Conservation (phyloP, 1,139 yeast species). For the Pichia norvegensis region DNA sequence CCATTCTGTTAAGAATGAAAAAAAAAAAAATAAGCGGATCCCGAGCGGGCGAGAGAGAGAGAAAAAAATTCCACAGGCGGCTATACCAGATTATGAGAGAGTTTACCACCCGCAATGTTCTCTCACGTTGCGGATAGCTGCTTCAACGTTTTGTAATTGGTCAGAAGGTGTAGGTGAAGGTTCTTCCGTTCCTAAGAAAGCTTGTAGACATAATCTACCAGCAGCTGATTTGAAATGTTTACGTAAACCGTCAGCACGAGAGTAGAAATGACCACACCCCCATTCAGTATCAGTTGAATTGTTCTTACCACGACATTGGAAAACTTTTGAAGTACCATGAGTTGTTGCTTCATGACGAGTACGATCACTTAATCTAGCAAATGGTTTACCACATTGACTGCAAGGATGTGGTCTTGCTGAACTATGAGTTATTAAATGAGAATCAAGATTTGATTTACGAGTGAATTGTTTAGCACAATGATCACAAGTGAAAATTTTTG, state of each 20-base stretch:
- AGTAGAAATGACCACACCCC: slow-evolving; percentile 14
- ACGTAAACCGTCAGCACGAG: slow-evolving; percentile 13
- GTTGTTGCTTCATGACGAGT: slow-evolving; percentile 72
- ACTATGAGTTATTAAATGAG: slow-evolving; percentile 88
- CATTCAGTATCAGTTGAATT: slow-evolving; percentile 5
- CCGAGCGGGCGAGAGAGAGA: no score
- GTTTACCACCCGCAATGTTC: slow-evolving; percentile 12
- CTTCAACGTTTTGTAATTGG: slow-evolving; percentile 5
- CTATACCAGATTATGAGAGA: no score
- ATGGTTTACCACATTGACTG: slow-evolving; percentile 82
- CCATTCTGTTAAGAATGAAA: no score
- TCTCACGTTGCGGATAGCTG: slow-evolving; percentile 11
- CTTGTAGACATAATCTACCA: slow-evolving; percentile 11
- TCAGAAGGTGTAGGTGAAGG: not conserved
- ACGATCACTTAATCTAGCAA: slow-evolving; percentile 91
- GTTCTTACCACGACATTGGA: slow-evolving; percentile 9
- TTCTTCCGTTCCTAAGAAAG: slow-evolving; percentile 1
- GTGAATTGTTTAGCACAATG: slow-evolving; percentile 83
- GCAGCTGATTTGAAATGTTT: slow-evolving; percentile 13
- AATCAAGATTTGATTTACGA: slow-evolving; percentile 83
- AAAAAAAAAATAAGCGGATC: not conserved
- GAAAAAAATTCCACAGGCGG: no score
- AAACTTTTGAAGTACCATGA: slow-evolving; percentile 5
- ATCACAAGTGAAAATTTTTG: slow-evolving; percentile 60
- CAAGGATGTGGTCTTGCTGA: slow-evolving; percentile 88